A percentile compares a stretch with the other conserved stretches of the same genome.
phyloP scores from a whole-genome alignment of 2,329 filamentous ascomycete species.

The Fusarium vanettenii region DNA sequence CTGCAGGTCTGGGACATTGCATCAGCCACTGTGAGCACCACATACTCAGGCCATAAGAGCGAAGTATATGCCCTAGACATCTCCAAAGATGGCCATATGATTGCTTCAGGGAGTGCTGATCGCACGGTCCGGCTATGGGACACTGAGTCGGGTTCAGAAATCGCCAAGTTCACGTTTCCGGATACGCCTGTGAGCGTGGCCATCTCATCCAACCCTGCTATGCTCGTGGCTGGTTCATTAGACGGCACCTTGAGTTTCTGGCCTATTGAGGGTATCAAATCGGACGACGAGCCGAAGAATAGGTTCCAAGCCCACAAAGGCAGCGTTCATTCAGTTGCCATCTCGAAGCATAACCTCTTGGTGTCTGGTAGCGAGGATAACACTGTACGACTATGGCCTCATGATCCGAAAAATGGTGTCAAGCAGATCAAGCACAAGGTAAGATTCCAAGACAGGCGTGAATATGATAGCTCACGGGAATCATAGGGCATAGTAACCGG shows the following conservation, averaged over 20 bases:
- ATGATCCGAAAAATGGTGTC: not conserved
- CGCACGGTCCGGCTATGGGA: not conserved
- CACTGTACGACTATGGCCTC: not conserved
- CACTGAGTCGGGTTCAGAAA: not conserved
- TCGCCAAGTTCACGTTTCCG: not conserved
- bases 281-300: not conserved
- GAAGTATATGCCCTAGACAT: not conserved
- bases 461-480: not conserved
- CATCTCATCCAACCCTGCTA: not conserved
- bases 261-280: not conserved
- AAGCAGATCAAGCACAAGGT: not conserved
- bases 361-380: not conserved
- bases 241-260: not conserved
- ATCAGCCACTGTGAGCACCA: not conserved
- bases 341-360: not conserved
- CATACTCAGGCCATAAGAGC: not conserved
- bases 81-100: not conserved
- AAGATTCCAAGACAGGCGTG: not conserved
- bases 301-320: not conserved
- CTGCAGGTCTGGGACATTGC: not conserved
- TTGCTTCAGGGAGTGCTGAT: not conserved
- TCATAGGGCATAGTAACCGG: not conserved
- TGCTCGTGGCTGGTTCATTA: not conserved
- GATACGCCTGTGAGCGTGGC: not conserved
- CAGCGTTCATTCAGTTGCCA: not conserved